A percentile compares a stretch with the other conserved stretches of the same genome.
phyloP scores from a whole-genome alignment of 23 red algal genomes.

The Agarophyton chilense region DNA sequence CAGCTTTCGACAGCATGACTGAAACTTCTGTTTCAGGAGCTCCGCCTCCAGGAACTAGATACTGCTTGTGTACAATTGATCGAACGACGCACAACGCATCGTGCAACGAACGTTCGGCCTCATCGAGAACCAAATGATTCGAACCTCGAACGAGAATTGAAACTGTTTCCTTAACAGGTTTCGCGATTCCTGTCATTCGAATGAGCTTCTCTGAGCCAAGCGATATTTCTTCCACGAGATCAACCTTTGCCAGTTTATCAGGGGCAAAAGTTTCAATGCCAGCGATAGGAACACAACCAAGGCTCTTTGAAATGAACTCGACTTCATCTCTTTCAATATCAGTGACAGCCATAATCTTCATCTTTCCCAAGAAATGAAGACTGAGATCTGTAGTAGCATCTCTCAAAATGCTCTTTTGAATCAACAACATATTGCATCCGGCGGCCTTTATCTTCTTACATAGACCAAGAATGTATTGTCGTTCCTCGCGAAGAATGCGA shows the following conservation, averaged over 20 bases:
- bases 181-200: constrained; percentile 66
- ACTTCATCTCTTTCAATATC: constrained; percentile 97
- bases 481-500: constrained; percentile 93
- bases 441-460: constrained; percentile 98
- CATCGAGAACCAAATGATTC: constrained; percentile 90
- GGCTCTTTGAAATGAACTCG: constrained; percentile 95
- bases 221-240: constrained; percentile 90
- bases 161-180: constrained; percentile 67
- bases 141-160: constrained; percentile 93
- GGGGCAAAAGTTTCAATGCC: constrained; percentile 85
- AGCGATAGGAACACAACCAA: constrained; percentile 91
- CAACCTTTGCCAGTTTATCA: constrained; percentile 96
- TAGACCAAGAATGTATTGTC: constrained; percentile 86
- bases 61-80: constrained; percentile 89
- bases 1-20: constrained; percentile 74
- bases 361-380: constrained; percentile 97
- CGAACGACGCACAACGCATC: constrained; percentile 97
- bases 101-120: constrained; percentile 97
- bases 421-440: constrained; percentile 93
- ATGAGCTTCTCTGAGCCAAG: constrained; percentile 90
- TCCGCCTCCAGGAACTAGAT: constrained; percentile 88
- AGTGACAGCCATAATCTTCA: constrained; percentile 98
- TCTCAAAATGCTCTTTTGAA: constrained; percentile 98
- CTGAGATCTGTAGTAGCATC: constrained; percentile 95
- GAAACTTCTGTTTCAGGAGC: constrained; percentile 93